phyloP scores from a whole-genome alignment of 192 early-diverging fungal genomes.

The Backusella liffmaniae region DNA sequence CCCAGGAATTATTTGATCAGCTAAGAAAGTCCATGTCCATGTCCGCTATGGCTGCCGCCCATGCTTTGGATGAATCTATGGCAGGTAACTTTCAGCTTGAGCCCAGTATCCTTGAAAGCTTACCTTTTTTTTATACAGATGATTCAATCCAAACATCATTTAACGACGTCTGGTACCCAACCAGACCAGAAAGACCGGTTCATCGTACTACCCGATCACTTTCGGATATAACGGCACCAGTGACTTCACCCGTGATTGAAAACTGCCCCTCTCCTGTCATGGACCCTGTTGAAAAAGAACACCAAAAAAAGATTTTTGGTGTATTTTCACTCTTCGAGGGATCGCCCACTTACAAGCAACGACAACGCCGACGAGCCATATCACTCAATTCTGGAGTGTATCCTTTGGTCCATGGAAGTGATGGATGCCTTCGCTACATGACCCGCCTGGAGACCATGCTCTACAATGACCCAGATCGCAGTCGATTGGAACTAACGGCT shows the following conservation, averaged over 20 bases:
- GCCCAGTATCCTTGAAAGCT: background rate
- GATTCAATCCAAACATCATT: background rate
- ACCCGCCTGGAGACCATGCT: conserved; percentile 2
- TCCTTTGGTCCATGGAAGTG: background rate
- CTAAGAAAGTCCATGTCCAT: conserved; percentile 28
- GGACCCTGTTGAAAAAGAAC: background rate
- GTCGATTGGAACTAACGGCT: background rate
- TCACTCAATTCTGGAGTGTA: conserved; percentile 20
- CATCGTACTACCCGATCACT: background rate
- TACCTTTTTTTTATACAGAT: conserved; percentile 6
- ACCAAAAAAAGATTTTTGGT: conserved; percentile 39
- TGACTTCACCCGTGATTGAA: background rate
- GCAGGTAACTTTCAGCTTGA: conserved; percentile 3
- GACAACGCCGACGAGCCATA: conserved; percentile 49
- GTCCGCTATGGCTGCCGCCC: conserved; percentile 13
- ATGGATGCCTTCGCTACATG: background rate
- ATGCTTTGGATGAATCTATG: conserved; percentile 10
- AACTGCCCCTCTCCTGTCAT: background rate
- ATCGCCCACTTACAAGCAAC: conserved; percentile 72
- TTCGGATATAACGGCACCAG: background rate
- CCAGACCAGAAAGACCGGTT: background rate
- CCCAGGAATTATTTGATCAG: conserved; percentile 33
- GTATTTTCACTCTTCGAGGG: conserved; percentile 67
- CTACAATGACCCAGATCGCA: background rate
- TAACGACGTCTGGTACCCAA: background rate